A percentile compares a stretch with the other conserved stretches of the same genome.
These are phyloP conservation scores for Lotmaria passim DNA, from an alignment of 208 protist species.

Conservation along the genomic window DNA sequence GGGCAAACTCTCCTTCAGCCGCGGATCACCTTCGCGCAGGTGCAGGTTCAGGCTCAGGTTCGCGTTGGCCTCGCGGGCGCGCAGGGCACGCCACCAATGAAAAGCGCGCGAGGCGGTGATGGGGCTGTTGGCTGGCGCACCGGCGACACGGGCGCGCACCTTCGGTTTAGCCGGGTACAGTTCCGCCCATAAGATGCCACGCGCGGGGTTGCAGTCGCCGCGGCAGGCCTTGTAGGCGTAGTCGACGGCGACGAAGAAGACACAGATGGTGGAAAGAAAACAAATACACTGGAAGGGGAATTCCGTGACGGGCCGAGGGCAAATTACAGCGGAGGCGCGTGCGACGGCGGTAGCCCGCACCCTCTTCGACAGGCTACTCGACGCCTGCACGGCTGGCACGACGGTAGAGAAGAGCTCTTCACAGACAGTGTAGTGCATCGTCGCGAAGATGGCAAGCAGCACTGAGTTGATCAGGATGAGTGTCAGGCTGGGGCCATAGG, in stretches of 20 bases:
- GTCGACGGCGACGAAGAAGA: conserved; percentile 60
- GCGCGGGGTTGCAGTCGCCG: conserved; percentile 61
- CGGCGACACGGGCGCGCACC: background rate
- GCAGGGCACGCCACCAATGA: conserved; percentile 17
- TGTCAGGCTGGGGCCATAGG: conserved; percentile 62
- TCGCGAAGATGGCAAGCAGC: conserved; percentile 62
- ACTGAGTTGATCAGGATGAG: conserved; percentile 76
- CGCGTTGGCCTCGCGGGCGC: background rate
- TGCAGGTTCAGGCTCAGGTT: conserved; percentile 8
- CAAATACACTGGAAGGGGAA: conserved; percentile 41
- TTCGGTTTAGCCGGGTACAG: conserved; percentile 45
- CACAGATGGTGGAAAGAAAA: conserved; percentile 48
- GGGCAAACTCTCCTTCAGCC: conserved; percentile 17
- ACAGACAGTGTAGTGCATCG: conserved; percentile 70
- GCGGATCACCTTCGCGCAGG: conserved; percentile 20
- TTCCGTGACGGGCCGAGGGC: conserved; percentile 17
- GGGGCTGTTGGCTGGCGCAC: background rate
- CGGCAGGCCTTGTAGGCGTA: conserved; percentile 67
- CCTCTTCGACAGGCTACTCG: conserved; percentile 6
- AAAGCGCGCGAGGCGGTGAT: conserved; percentile 8
- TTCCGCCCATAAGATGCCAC: conserved; percentile 80
- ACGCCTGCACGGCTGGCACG: conserved; percentile 6
- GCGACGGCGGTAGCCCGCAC: conserved; percentile 4
- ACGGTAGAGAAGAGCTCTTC: conserved; percentile 36
- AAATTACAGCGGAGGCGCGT: conserved; percentile 11